These are phyloP conservation scores for Deakozyma indianensis DNA, from an alignment of 805 yeast species.

Conservation along the genomic window DNA sequence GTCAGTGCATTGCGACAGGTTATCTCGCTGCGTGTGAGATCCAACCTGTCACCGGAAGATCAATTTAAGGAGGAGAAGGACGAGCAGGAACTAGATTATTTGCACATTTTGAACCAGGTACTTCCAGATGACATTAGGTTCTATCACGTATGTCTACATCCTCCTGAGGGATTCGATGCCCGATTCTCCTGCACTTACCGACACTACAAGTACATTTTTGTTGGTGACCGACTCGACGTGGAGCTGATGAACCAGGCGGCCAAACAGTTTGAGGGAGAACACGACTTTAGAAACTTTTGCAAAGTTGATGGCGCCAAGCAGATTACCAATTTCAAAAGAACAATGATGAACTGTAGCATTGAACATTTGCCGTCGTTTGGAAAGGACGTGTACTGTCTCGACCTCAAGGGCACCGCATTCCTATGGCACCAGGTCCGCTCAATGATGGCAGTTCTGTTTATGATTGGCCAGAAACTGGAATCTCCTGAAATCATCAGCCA, in stretches of 20 bases:
- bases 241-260: slow-evolving; percentile 61
- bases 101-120: slow-evolving; percentile 56
- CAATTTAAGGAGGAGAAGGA: slow-evolving; percentile 46
- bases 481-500: slow-evolving; percentile 38
- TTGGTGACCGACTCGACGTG: slow-evolving; percentile 34
- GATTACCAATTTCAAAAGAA: slow-evolving; percentile 61
- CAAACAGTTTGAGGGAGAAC: slow-evolving; percentile 45
- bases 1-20: slow-evolving; percentile 97
- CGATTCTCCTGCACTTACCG: slow-evolving; percentile 79
- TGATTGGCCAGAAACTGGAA: slow-evolving; percentile 72
- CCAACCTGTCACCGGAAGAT: slow-evolving; percentile 47
- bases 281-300: slow-evolving; percentile 91
- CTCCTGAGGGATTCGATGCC: slow-evolving; percentile 77
- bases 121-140: slow-evolving; percentile 72
- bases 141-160: slow-evolving; percentile 71
- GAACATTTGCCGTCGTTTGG: background rate
- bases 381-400: slow-evolving; percentile 41
- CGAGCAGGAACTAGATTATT: slow-evolving; percentile 56
- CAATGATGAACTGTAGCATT: slow-evolving; percentile 25
- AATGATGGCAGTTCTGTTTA: slow-evolving; percentile 72
- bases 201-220: slow-evolving; percentile 74
- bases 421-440: slow-evolving; percentile 97
- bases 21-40: slow-evolving; percentile 63
- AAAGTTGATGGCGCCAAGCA: slow-evolving; percentile 91
- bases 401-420: slow-evolving; percentile 77